These are phyloP conservation scores for Aspergillus unguis DNA, from an alignment of 2,329 filamentous ascomycete genomes.

Conservation along the genomic window DNA sequence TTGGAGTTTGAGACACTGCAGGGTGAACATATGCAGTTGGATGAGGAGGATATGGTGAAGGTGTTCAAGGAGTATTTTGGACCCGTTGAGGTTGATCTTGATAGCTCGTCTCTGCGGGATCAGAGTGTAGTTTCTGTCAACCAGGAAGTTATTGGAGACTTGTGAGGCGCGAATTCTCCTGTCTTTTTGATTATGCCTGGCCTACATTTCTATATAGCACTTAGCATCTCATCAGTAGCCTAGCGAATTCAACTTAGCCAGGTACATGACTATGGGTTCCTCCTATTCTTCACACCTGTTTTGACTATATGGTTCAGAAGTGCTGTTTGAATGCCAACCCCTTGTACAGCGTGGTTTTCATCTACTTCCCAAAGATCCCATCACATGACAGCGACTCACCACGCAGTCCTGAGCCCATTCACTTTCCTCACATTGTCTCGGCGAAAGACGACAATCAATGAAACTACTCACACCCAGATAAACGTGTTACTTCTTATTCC, in stretches of 20 bases:
- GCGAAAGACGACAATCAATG: not conserved
- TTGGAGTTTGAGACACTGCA: conserved; percentile 70
- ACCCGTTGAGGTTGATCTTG: conserved; percentile 23
- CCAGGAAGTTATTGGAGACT: not conserved
- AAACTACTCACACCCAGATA: not conserved
- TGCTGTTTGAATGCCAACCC: too few relatives aligned
- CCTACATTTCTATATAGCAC: too few relatives aligned
- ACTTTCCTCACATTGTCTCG: not conserved
- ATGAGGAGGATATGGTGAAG: conserved; percentile 61
- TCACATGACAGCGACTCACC: not conserved
- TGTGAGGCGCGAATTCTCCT: not conserved
- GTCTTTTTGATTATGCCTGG: too few relatives aligned
- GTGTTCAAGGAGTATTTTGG: conserved; percentile 57
- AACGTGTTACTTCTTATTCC: not conserved
- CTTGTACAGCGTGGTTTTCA: not conserved
- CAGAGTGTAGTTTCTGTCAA: not conserved
- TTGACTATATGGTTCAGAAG: too few relatives aligned
- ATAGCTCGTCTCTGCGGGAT: not conserved
- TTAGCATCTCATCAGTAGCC: too few relatives aligned
- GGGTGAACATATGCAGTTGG: conserved; percentile 81
- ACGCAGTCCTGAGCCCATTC: not conserved
- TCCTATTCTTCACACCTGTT: too few relatives aligned
- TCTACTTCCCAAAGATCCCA: not conserved
- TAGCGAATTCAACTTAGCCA: too few relatives aligned
- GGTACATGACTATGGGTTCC: too few relatives aligned